These are phyloP conservation scores for Tulasnella sp. DNA, from an alignment of 768 basidiomycete species.

Conservation along the genomic window DNA sequence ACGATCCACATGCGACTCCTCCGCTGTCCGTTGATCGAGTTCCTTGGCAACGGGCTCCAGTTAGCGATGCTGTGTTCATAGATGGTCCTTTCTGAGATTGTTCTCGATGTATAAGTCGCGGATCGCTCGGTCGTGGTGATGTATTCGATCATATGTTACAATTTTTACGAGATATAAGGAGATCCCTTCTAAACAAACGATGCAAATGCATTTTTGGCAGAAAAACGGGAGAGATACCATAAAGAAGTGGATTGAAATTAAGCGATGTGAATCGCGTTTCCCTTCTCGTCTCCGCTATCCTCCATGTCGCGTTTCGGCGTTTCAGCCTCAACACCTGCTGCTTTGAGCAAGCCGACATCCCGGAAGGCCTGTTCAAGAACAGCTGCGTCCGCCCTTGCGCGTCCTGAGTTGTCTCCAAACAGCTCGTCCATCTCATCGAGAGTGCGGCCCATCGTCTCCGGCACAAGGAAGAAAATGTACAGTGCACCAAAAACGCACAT, in stretches of 20 bases:
- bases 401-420: background rate
- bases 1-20: too few species aligned
- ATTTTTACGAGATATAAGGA: background rate
- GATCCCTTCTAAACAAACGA: background rate
- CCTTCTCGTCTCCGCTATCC: background rate
- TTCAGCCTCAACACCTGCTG: background rate
- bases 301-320: background rate
- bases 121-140: too few species aligned
- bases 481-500: background rate
- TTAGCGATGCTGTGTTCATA: too few species aligned
- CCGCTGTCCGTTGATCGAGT: too few species aligned
- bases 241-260: background rate
- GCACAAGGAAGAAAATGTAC: constrained; percentile 73
- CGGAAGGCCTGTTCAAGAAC: background rate
- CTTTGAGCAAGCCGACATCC: background rate
- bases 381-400: background rate
- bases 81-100: too few species aligned
- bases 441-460: constrained; percentile 75
- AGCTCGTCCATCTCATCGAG: constrained; percentile 51
- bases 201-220: background rate
- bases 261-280: background rate
- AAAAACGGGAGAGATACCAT: background rate
- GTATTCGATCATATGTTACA: too few species aligned
- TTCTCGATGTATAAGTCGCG: too few species aligned
- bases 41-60: too few species aligned